Evolutionary conservation across 2,329 filamentous ascomycete genomes (phyloP), one percentile per base, ranked within the genome.

Genomic region (Alternaria viburni): DNA sequence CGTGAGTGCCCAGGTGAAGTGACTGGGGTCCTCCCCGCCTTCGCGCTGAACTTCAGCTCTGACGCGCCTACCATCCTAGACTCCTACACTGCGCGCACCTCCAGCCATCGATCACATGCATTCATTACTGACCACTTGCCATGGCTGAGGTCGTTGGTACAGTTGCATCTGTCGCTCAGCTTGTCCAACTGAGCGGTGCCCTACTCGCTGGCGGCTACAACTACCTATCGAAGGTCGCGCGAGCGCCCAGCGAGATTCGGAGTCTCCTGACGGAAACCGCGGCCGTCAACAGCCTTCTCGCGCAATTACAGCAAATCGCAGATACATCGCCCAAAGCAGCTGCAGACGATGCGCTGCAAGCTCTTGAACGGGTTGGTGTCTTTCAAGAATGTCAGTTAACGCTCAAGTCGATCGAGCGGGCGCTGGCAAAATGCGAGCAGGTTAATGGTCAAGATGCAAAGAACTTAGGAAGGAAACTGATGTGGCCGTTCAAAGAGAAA

Each of bases 401-500:
- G 15, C 44, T 64, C 19, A 45, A 61, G 25, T 57, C 45, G 12
- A 52, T 59, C 12, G 36, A 59, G 32, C 59, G 59, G 36, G 63
- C 63, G 25, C 54, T 62, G 23, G 41, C 19, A 4, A 57, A 19
- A 13, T 64, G 64, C 41, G 57, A 64, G 49, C 51, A 66, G 43
- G 49, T 57, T 6, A 57, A 64, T 36, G 57, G 54, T 12, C 43
- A 61, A 30, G 57, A 61, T 23, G 43, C 59, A 9, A 59, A 36
- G 30, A 66, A 58, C 7, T 56, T 66, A 12, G 57, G 57, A 2
- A 51, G 54, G 12, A 50, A 54, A 12, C 6, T 66, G 30, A 26
- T 64, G 11, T 66, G 61, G 64, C 61, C 61, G 8, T 64, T 66
- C 45, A 66, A 64, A 44, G 64, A 64, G 49, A 64, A 57, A n/a